Conservation (phyloP, 306 rosid species). For the Abrus pulchellus region DNA sequence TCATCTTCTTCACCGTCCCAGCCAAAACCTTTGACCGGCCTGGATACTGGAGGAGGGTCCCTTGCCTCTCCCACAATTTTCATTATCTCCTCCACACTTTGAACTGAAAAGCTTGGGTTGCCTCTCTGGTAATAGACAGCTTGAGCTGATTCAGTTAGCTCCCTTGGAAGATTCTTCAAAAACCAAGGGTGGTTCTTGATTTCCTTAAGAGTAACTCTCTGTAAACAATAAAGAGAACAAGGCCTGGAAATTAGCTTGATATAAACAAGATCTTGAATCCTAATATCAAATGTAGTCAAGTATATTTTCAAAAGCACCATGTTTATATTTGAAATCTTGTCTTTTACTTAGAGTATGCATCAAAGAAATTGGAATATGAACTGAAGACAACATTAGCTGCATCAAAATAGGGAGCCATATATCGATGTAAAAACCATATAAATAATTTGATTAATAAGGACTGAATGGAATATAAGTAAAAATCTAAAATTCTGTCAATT, state of each 20-base stretch:
- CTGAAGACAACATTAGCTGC: not conserved
- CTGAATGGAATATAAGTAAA: not conserved
- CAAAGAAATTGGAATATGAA: conserved; percentile 24
- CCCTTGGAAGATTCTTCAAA: conserved; percentile 88
- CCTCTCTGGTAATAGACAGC: conserved; percentile 72
- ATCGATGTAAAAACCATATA: conserved; percentile 11
- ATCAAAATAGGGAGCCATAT: not conserved
- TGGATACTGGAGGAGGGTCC: conserved; percentile 71
- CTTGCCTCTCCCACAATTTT: conserved; percentile 88
- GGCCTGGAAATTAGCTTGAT: conserved; percentile 36
- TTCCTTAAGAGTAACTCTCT: conserved; percentile 80
- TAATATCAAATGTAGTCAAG: conserved; percentile 33
- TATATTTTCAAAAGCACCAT: conserved; percentile 30
- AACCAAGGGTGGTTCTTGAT: conserved; percentile 91
- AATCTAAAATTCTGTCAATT: not conserved
- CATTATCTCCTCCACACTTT: conserved; percentile 80
- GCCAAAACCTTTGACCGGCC: conserved; percentile 66
- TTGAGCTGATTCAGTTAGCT: conserved; percentile 80
- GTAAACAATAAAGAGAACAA: conserved; percentile 36
- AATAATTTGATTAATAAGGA: conserved; percentile 3
- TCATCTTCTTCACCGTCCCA: conserved; percentile 79
- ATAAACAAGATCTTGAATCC: conserved; percentile 13
- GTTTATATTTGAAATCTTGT: not conserved
- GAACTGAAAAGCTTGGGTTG: conserved; percentile 74
- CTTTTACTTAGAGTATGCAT: not conserved